Percentiles rank a stretch among this genome's conserved stretches.
Evolutionary conservation across 768 basidiomycete species (phyloP).

Genomic region (Punctularia strigosozonata): DNA sequence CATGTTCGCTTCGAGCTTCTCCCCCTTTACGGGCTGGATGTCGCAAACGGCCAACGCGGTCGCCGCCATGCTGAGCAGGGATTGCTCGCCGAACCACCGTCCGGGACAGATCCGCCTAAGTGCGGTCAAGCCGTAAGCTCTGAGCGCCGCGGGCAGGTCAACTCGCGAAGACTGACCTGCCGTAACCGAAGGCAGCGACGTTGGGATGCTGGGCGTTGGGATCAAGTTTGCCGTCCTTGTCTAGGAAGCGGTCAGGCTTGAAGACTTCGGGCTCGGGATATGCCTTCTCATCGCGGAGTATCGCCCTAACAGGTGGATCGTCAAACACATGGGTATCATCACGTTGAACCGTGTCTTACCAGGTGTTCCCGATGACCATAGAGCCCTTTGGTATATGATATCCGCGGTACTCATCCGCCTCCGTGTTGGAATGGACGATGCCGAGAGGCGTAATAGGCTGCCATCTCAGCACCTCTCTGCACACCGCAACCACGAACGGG

Average conservation of each 20-base stretch:
- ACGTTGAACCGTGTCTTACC: constrained; percentile 10
- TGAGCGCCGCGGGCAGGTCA: neutral
- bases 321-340: neutral
- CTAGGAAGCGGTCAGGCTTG: neutral
- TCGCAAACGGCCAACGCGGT: neutral
- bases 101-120: neutral
- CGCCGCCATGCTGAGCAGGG: neutral
- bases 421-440: constrained; percentile 1
- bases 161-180: neutral
- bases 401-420: constrained; percentile 1
- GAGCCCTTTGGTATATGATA: constrained; percentile 6
- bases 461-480: constrained; percentile 26
- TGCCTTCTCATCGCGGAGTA: neutral
- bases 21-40: neutral
- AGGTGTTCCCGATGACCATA: constrained; percentile 8
- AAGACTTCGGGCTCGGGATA: neutral
- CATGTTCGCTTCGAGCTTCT: neutral
- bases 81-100: neutral
- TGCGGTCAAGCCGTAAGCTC: no score
- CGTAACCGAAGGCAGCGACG: neutral
- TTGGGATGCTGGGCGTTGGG: neutral
- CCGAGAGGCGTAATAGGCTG: neutral
- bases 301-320: constrained; percentile 1
- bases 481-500: constrained; percentile 35
- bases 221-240: constrained; percentile 1